Evolutionary conservation across 1,284 basidiomycete species (phyloP).

Genomic region (Austropuccinia psidii): DNA sequence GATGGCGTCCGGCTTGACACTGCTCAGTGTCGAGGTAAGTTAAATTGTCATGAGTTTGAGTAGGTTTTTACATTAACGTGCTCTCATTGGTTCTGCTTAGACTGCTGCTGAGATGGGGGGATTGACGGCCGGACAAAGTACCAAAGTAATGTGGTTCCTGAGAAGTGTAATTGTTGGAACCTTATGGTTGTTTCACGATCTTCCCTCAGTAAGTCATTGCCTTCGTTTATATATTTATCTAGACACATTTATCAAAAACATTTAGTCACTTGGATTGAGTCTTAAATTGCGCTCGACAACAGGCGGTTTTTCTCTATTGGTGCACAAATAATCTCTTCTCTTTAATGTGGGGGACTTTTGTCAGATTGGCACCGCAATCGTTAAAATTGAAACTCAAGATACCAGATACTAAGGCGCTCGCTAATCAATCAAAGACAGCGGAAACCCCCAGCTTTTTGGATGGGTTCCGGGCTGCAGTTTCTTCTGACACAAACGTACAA

Average conservation of each 20-base stretch:
- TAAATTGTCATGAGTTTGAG: neutral
- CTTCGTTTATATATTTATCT: too few species aligned
- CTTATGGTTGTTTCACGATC: constrained; percentile 21
- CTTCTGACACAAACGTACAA: neutral
- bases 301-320: constrained; percentile 31
- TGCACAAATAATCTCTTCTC: constrained; percentile 32
- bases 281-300: neutral
- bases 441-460: constrained; percentile 25
- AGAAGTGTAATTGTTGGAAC: constrained; percentile 18
- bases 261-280: neutral
- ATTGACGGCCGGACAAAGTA: constrained; percentile 21
- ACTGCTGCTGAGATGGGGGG: constrained; percentile 33
- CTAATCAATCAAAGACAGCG: neutral
- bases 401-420: constrained; percentile 12
- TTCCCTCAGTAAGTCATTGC: constrained; percentile 18
- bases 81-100: neutral
- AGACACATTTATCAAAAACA: neutral
- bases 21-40: constrained; percentile 25
- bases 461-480: constrained; percentile 6
- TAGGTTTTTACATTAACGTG: neutral
- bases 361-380: constrained; percentile 3
- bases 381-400: constrained; percentile 1
- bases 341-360: constrained; percentile 18
- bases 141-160: constrained; percentile 26
- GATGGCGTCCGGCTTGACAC: constrained; percentile 19